Base-by-base conservation (phyloP, 2,329 filamentous ascomycete genomes). In the Pseudopyrenochaeta lycopersici region DNA sequence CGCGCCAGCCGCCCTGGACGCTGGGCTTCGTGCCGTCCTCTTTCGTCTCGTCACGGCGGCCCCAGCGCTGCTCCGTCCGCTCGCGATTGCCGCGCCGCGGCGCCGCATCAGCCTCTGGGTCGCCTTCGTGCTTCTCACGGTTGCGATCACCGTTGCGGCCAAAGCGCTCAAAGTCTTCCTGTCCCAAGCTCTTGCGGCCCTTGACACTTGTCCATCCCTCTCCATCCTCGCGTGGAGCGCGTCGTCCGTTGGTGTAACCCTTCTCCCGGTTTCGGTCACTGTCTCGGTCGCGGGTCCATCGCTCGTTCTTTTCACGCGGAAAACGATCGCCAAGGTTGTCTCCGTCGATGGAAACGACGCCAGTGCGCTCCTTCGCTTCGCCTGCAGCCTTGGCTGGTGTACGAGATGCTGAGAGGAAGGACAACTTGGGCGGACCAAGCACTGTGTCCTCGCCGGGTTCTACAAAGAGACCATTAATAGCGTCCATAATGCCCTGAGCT, bases 381-480 rank as follows among this genome's bases (percentile, higher is more conserved):
- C 75, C 76, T 32, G 71, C 60, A 35, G 65, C 60, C 53, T 84
- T 84, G 31, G 77, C 76, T 58, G 76, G 73, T 21, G 53, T 59
- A 55, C 85, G 82, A 46, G 90, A 90, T 18, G 89, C 85, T 1
- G 92, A 96, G 47, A 91, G 86, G 75, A 97, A 97, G 39, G 87
- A 86, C 41, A 87, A 91, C 74, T 91, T 90, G 1, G 92, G 91
- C 17, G 92, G 92, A 12, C 91, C 92, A 52, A 97, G 89, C 53
- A 95, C 84, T 52, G 96, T 90, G 60, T 96, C 92, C 66, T 96
- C 93, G 46, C 68, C 68, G 67, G 85, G 79, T 73, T 85, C 87
- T 90, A 63, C 32, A 64, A 67, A 62, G 56, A 60, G 61, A 46
- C 64, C 52, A 54, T 73, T 63, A 73, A 68, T 67, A 70, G 66